phyloP scores from a whole-genome alignment of 495 filamentous ascomycete genomes.

The Aspergillus hancockii region DNA sequence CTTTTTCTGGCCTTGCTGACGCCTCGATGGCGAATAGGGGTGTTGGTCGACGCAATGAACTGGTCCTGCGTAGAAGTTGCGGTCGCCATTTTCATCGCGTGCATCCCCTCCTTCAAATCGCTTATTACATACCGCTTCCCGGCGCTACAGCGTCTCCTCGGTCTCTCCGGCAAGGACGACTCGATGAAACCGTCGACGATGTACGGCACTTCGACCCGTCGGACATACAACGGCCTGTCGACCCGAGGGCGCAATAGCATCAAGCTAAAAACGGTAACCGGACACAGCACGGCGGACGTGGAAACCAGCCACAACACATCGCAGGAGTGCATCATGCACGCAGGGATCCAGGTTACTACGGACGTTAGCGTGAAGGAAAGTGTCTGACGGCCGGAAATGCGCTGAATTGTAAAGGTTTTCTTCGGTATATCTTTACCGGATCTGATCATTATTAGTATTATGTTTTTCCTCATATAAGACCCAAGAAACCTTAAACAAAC shows the following conservation, averaged over 20 bases:
- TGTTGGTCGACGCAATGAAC: constrained; percentile 22
- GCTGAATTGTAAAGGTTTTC: not conserved
- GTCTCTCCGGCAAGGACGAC: constrained; percentile 15
- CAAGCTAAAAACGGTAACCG: constrained; percentile 11
- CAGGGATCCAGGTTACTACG: constrained; percentile 18
- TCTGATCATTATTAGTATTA: not conserved
- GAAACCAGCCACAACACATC: constrained; percentile 11
- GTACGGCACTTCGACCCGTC: constrained; percentile 17
- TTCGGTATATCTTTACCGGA: not conserved
- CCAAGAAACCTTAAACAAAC: too few species aligned
- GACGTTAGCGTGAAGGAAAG: constrained; percentile 16
- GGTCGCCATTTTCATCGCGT: constrained; percentile 24
- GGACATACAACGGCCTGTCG: constrained; percentile 12
- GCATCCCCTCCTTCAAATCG: constrained; percentile 24
- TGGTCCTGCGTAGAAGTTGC: constrained; percentile 27
- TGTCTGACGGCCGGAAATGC: constrained; percentile 1
- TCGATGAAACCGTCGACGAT: constrained; percentile 13
- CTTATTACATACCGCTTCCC: constrained; percentile 24
- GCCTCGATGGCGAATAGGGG: constrained; percentile 9
- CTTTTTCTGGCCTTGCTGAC: constrained; percentile 2
- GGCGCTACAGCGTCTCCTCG: constrained; percentile 15
- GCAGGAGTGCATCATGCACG: constrained; percentile 17
- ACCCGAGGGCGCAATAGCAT: constrained; percentile 10
- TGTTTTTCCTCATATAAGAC: not conserved
- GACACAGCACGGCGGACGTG: constrained; percentile 10